A percentile compares a stretch with the other conserved stretches of the same genome.
phyloP scores from a whole-genome alignment of 768 basidiomycete species.

The Rossbeevera mucosa region DNA sequence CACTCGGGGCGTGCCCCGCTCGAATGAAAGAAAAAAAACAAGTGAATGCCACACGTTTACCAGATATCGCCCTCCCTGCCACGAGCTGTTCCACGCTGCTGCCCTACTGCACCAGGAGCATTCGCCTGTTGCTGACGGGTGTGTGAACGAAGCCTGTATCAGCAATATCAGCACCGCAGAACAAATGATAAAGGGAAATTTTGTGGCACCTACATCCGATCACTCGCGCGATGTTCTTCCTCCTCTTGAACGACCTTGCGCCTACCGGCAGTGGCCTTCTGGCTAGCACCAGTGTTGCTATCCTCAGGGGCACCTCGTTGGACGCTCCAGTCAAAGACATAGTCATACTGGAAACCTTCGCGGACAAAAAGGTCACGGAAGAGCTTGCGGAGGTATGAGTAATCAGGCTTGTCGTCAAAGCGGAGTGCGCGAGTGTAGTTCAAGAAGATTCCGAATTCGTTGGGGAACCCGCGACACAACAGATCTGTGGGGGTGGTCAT shows the following conservation, averaged over 20 bases:
- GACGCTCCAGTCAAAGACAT: conserved; percentile 98
- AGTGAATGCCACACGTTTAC: conserved; percentile 32
- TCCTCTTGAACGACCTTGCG: conserved; percentile 84
- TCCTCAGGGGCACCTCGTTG: conserved; percentile 73
- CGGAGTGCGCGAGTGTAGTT: conserved; percentile 99
- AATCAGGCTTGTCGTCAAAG: conserved; percentile 99
- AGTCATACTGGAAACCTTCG: conserved; percentile 98
- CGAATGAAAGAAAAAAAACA: conserved; percentile 33
- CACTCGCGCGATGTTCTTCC: conserved; percentile 76
- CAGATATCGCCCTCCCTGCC: conserved; percentile 46
- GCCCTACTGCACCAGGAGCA: conserved; percentile 46
- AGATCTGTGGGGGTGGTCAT: conserved; percentile 98
- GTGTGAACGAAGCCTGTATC: conserved; percentile 75
- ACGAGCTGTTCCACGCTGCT: conserved; percentile 38
- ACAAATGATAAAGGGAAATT: conserved; percentile 12
- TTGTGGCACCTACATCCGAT: conserved; percentile 65
- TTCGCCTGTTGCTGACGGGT: conserved; percentile 70
- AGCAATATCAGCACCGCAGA: conserved; percentile 13
- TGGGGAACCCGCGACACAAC: conserved; percentile 98
- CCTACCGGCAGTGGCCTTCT: conserved; percentile 57
- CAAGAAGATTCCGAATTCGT: conserved; percentile 98
- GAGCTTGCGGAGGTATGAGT: conserved; percentile 98
- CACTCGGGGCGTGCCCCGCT: conserved; percentile 40
- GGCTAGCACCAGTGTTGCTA: conserved; percentile 52
- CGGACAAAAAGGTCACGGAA: conserved; percentile 98